Base-by-base conservation (phyloP, 2,329 filamentous ascomycete genomes). In the Elsinoe arachidis region DNA sequence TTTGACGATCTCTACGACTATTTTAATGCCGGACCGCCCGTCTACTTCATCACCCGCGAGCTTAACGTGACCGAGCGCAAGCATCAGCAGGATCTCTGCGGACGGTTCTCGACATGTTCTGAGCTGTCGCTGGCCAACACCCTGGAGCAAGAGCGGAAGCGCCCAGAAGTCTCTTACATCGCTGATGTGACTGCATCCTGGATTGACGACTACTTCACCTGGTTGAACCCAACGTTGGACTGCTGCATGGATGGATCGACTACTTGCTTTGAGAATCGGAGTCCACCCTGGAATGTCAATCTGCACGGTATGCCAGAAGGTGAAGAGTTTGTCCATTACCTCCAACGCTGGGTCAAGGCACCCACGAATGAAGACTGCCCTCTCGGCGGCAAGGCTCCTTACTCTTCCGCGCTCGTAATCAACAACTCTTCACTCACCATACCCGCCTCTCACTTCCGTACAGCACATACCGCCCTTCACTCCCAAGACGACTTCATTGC, bases 1-100 rank as follows among this genome's bases (percentile, higher is more conserved):
- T 99, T 99, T 73, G 90, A 97, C 67, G 93, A 99, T 69, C 77
- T 99, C 30, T 95, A 96, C 69, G 84, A 84, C 59, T 99, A 99
- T 69, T 87, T 97, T 65, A 88, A 91, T 60, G 85, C 85, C 14
- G 95, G 93, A 0, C 92, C 93, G 51, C 93, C 93, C 0, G 90
- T 99, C 6, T 99, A 97, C 71, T 99, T 99, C 70, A 90, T 99
- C 46, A 90, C 91, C 2, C 83, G 85, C 17, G 81, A 87, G 51
- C 77, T 93, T 44, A 93, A 97, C 64, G 80, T 85, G 14, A 95
- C 92, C 0, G 74, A 87, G 60, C 80, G 90, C 33, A 67, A 75
- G 34, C 82, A 89, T 60, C 95, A 99, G 70, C 86, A 88, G 68
- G 84, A 95, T 61, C 79, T 99, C 3, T 99, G 93, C 71, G 90